Evolutionary conservation across 352 stramenopile species (phyloP).

Genomic region (Globisporangium polare): DNA sequence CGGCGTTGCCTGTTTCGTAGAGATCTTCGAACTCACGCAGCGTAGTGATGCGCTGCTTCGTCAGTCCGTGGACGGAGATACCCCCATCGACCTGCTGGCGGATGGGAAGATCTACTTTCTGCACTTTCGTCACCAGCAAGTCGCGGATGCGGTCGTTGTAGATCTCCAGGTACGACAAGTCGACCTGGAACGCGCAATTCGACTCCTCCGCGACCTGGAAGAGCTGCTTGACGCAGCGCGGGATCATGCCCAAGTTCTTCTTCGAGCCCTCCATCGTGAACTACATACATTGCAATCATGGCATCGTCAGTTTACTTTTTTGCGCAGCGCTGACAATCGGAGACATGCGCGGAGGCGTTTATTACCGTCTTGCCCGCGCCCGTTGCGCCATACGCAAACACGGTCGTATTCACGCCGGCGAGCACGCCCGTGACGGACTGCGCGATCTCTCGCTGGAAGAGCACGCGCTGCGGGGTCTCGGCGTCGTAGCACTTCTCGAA

Average conservation of each 20-base stretch:
- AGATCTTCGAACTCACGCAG: conserved; percentile 31
- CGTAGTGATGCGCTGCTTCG: conserved; percentile 22
- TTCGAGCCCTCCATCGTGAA: conserved; percentile 65
- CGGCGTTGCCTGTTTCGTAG: conserved; percentile 21
- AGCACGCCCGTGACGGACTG: conserved; percentile 30
- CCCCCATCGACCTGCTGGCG: conserved; percentile 32
- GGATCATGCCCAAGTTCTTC: conserved; percentile 46
- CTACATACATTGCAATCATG: no score
- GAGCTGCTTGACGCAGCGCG: conserved; percentile 35
- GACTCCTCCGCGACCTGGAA: conserved; percentile 34
- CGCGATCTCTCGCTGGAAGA: conserved; percentile 42
- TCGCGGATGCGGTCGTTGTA: conserved; percentile 89
- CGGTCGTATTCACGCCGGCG: conserved; percentile 40
- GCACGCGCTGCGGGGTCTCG: conserved; percentile 25
- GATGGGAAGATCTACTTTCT: conserved; percentile 28
- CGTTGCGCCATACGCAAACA: conserved; percentile 62
- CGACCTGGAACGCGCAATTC: conserved; percentile 22
- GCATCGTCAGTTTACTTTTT: no score
- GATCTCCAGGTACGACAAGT: conserved; percentile 79
- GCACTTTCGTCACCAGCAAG: conserved; percentile 38
- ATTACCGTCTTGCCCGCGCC: conserved; percentile 58
- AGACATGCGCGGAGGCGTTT: no score
- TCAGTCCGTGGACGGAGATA: conserved; percentile 32
- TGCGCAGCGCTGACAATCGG: no score
- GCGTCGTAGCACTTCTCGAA: conserved; percentile 47